These are phyloP conservation scores for Metahyphopichia silvanorum DNA, from an alignment of 805 yeast species.

Conservation along the genomic window DNA sequence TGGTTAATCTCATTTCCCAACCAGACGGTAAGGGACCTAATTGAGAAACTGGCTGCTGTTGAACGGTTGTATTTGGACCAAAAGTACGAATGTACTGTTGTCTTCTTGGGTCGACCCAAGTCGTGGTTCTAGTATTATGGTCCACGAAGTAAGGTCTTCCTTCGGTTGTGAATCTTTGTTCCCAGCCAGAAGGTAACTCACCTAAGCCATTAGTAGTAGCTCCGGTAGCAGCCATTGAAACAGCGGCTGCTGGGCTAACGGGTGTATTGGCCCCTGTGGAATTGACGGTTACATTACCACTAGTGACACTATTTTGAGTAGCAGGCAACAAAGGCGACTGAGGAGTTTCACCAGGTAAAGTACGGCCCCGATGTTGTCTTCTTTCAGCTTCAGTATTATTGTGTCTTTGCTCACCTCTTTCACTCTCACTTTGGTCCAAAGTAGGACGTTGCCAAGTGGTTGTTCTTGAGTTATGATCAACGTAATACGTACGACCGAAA, in stretches of 20 bases:
- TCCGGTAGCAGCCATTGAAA: conserved; percentile 69
- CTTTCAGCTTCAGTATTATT: conserved; percentile 82
- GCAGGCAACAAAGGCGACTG: conserved; percentile 29
- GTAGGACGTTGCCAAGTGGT: conserved; percentile 99
- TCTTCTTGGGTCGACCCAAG: conserved; percentile 99
- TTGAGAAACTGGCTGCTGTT: conserved; percentile 97
- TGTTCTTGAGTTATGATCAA: conserved; percentile 95
- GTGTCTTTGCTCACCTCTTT: conserved; percentile 58
- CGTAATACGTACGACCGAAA: conserved; percentile 95
- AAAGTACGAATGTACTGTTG: conserved; percentile 96
- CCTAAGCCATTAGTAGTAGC: conserved; percentile 95
- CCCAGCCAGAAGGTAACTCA: conserved; percentile 99
- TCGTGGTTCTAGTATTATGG: conserved; percentile 98
- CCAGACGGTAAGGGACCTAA: conserved; percentile 98
- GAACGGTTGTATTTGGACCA: conserved; percentile 87
- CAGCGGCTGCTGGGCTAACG: conserved; percentile 65
- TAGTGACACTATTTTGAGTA: conserved; percentile 16
- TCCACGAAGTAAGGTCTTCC: conserved; percentile 98
- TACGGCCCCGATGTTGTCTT: conserved; percentile 85
- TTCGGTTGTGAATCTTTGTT: conserved; percentile 95
- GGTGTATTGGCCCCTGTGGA: conserved; percentile 45
- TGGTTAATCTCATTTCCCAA: conserved; percentile 99
- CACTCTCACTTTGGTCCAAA: conserved; percentile 72
- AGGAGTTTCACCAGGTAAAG: conserved; percentile 67
- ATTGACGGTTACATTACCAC: conserved; percentile 48